These are phyloP conservation scores for Aspergillus avenaceus DNA, from an alignment of 495 filamentous ascomycete genomes.

Conservation along the genomic window DNA sequence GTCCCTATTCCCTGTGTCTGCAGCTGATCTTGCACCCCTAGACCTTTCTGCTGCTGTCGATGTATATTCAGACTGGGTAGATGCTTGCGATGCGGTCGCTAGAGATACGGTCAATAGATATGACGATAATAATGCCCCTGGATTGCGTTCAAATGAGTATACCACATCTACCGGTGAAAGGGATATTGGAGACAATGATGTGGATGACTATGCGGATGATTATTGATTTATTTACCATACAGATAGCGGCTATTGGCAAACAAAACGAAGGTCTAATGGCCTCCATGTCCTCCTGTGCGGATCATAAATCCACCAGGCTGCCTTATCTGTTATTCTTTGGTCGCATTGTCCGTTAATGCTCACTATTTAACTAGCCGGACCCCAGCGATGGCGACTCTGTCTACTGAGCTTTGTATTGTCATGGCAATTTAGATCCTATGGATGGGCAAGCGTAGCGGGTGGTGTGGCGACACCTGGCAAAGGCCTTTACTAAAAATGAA, in stretches of 20 bases:
- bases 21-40: conserved; percentile 24
- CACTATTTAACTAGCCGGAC: too few relatives aligned
- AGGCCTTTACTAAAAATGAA: too few relatives aligned
- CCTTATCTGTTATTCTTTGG: too few relatives aligned
- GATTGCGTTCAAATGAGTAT: conserved; percentile 16
- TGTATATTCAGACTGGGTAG: conserved; percentile 97
- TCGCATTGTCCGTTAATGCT: too few relatives aligned
- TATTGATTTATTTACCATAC: conserved; percentile 19
- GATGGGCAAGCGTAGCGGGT: too few relatives aligned
- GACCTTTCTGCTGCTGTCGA: conserved; percentile 87
- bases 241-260: conserved; percentile 4
- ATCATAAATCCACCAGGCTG: too few relatives aligned
- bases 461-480: too few relatives aligned
- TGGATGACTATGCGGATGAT: conserved; percentile 23
- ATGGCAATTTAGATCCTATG: too few relatives aligned
- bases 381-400: too few relatives aligned
- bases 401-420: too few relatives aligned
- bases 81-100: conserved; percentile 83
- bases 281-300: not conserved
- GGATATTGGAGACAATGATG: conserved; percentile 11
- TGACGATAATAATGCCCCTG: conserved; percentile 39
- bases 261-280: conserved; percentile 8
- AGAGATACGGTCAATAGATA: conserved; percentile 56
- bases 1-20: not conserved
- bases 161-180: conserved; percentile 13